Evolutionary conservation across 768 basidiomycete genomes (phyloP).

Genomic region (Fomitopsis serialis): DNA sequence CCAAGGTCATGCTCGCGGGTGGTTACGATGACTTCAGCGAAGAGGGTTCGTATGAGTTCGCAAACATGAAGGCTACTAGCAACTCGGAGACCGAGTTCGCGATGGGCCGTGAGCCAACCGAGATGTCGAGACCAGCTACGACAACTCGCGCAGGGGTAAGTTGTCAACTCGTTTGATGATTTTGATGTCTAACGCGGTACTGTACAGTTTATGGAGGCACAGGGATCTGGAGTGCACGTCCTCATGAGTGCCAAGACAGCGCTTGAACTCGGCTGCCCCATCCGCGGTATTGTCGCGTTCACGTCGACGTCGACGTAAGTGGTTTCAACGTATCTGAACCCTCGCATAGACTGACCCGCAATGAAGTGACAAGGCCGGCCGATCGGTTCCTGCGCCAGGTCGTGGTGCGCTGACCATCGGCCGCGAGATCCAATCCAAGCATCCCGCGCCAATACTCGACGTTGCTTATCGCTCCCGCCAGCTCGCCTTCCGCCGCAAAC

Average conservation of each 20-base stretch:
- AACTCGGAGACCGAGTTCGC: slow-evolving; percentile 97
- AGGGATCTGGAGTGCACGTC: slow-evolving; percentile 94
- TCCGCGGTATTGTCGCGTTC: slow-evolving; percentile 91
- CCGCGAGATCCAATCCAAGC: slow-evolving; percentile 74
- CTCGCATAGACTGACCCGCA: not conserved
- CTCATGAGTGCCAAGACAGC: slow-evolving; percentile 97
- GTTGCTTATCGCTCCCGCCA: slow-evolving; percentile 89
- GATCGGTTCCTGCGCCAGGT: slow-evolving; percentile 96
- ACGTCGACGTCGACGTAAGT: slow-evolving; percentile 93
- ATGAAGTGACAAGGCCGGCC: slow-evolving; percentile 92
- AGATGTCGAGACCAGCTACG: slow-evolving; percentile 97
- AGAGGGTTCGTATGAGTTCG: slow-evolving; percentile 98
- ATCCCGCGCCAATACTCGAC: slow-evolving; percentile 76
- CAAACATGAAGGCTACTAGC: slow-evolving; percentile 99
- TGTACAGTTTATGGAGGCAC: slow-evolving; percentile 87
- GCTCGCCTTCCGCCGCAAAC: slow-evolving; percentile 89
- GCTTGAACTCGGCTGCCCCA: slow-evolving; percentile 87
- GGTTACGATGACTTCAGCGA: slow-evolving; percentile 98
- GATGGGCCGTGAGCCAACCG: slow-evolving; percentile 97
- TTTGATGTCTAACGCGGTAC: not conserved
- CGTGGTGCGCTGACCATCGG: slow-evolving; percentile 88
- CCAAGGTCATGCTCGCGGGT: slow-evolving; percentile 98
- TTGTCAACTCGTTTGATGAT: slow-evolving; percentile 8
- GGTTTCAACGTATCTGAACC: not conserved
- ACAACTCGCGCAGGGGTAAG: slow-evolving; percentile 90